Evolutionary conservation across 441 rosid genomes (phyloP).

Genomic region (Capsella rubella): DNA sequence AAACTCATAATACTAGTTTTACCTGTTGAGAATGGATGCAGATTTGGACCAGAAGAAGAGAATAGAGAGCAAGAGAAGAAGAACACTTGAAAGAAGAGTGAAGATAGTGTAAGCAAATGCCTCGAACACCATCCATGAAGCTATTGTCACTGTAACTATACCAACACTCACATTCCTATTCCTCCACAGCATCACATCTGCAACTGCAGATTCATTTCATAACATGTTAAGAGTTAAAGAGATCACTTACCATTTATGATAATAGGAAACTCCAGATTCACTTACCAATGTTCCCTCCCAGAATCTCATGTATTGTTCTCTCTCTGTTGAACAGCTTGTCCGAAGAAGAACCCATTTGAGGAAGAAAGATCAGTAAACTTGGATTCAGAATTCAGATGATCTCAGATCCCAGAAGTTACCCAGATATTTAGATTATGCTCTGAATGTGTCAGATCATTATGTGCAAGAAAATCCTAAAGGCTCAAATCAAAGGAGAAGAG

Average conservation of each 20-base stretch:
- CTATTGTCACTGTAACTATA: slow-evolving; percentile 68
- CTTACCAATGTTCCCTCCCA: slow-evolving; percentile 85
- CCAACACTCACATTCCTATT: slow-evolving; percentile 64
- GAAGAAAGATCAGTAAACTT: slow-evolving; percentile 40
- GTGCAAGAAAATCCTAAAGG: slow-evolving; percentile 18
- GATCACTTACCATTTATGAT: slow-evolving; percentile 10
- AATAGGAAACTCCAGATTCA: slow-evolving; percentile 17
- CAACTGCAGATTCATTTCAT: slow-evolving; percentile 61
- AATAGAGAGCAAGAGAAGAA: slow-evolving; percentile 76
- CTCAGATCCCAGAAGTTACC: slow-evolving; percentile 41
- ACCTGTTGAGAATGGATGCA: slow-evolving; percentile 92
- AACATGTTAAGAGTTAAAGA: slow-evolving; percentile 16
- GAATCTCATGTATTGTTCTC: slow-evolving; percentile 72
- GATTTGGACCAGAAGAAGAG: slow-evolving; percentile 97
- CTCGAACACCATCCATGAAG: slow-evolving; percentile 91
- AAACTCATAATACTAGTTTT: not conserved
- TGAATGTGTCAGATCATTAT: slow-evolving; percentile 29
- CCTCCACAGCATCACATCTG: slow-evolving; percentile 96
- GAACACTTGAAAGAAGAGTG: slow-evolving; percentile 86
- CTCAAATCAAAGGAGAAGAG: slow-evolving; percentile 33
- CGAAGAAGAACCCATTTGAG: slow-evolving; percentile 50
- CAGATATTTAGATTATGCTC: slow-evolving; percentile 10
- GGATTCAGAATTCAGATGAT: slow-evolving; percentile 33
- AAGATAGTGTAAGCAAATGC: slow-evolving; percentile 84
- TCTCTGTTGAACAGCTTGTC: slow-evolving; percentile 72